Evolutionary conservation across 2,329 filamentous ascomycete species (phyloP).

Genomic region (Lasiodiplodia sp.): DNA sequence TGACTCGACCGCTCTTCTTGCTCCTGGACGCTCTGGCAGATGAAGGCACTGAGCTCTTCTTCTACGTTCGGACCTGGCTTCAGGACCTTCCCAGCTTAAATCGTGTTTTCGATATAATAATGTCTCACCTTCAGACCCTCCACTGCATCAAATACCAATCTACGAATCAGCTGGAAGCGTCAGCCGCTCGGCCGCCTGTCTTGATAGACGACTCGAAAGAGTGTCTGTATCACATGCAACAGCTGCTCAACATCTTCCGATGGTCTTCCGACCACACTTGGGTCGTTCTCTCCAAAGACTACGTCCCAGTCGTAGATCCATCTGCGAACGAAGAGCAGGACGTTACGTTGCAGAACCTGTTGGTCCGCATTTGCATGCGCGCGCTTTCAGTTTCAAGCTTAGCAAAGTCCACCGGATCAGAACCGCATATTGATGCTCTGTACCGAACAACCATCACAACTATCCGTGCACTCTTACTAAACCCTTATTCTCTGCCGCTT

Average conservation of each 20-base stretch:
- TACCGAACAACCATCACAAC: slow-evolving; percentile 75
- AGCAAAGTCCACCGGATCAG: background rate
- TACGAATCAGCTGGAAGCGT: slow-evolving; percentile 30
- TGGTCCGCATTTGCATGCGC: slow-evolving; percentile 70
- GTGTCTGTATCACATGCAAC: slow-evolving; percentile 79
- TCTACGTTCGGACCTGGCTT: slow-evolving; percentile 82
- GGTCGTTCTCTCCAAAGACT: slow-evolving; percentile 71
- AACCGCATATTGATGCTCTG: slow-evolving; percentile 63
- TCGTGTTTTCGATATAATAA: slow-evolving; percentile 52
- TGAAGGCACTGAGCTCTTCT: slow-evolving; percentile 75
- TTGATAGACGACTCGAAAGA: slow-evolving; percentile 72
- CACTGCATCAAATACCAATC: slow-evolving; percentile 37
- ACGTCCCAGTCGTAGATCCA: slow-evolving; percentile 58
- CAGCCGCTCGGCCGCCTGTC: slow-evolving; percentile 32
- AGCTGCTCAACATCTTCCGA: slow-evolving; percentile 74
- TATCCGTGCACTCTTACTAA: slow-evolving; percentile 69
- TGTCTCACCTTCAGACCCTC: slow-evolving; percentile 42
- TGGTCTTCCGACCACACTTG: slow-evolving; percentile 74
- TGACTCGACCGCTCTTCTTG: slow-evolving; percentile 81
- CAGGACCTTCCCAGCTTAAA: slow-evolving; percentile 65
- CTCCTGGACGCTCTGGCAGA: slow-evolving; percentile 80
- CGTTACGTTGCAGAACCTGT: slow-evolving; percentile 69
- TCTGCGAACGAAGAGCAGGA: slow-evolving; percentile 56
- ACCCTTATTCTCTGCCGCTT: slow-evolving; percentile 66
- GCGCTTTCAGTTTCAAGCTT: slow-evolving; percentile 59